phyloP scores from a whole-genome alignment of 2,329 filamentous ascomycete genomes.

The Penicillium sp. region DNA sequence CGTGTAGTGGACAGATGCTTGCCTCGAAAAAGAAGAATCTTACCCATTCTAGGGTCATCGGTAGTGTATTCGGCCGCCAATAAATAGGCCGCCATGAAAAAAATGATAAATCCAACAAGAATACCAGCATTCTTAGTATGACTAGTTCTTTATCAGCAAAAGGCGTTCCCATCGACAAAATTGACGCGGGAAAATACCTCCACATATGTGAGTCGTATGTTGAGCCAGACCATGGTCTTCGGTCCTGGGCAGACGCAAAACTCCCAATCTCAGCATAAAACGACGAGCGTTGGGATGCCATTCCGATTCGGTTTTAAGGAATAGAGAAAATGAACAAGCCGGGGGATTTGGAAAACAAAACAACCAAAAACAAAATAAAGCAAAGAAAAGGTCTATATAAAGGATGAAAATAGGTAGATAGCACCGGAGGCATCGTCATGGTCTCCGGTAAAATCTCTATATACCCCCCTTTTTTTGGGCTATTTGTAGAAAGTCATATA shows the following conservation, averaged over 20 bases:
- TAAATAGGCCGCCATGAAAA: neutral
- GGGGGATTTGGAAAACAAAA: no score
- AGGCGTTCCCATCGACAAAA: neutral
- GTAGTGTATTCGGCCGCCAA: neutral
- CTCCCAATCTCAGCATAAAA: neutral
- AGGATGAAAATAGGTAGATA: neutral
- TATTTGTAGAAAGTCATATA: no score
- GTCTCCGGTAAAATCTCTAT: neutral
- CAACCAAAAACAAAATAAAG: neutral
- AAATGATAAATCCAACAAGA: neutral
- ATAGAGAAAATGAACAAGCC: no score
- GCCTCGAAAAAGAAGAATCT: neutral
- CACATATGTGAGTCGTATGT: neutral
- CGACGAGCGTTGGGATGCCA: neutral
- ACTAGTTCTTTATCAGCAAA: no score
- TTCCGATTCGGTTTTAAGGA: no score
- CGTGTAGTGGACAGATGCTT: neutral
- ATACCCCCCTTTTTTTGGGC: no score
- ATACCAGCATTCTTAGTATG: no score
- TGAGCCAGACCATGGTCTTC: neutral
- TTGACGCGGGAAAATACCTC: neutral
- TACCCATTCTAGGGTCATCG: neutral
- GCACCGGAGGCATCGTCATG: neutral
- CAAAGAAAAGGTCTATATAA: neutral
- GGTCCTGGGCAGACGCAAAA: neutral